phyloP scores from a whole-genome alignment of 2,329 filamentous ascomycete species.

The Apiospora malaysiana region DNA sequence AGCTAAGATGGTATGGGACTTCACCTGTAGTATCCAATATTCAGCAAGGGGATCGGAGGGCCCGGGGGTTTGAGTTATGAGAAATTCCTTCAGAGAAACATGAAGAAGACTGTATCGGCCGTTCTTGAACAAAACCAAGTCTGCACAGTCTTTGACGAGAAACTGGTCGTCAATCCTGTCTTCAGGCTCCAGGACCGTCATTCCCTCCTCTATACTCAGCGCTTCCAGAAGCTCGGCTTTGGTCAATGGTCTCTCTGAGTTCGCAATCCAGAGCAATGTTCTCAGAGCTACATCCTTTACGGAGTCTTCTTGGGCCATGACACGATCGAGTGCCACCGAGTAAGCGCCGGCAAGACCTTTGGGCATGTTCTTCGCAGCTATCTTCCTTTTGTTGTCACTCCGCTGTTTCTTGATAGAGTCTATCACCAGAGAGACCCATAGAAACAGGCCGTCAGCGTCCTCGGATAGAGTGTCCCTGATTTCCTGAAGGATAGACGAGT shows the following conservation, averaged over 20 bases:
- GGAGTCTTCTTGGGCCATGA: constrained; percentile 13
- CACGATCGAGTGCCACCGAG: background rate
- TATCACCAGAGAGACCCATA: background rate
- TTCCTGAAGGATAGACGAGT: background rate
- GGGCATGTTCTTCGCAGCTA: background rate
- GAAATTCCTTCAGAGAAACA: background rate
- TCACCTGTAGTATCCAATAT: background rate
- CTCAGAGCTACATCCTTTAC: background rate
- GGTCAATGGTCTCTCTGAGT: background rate
- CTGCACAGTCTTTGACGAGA: background rate
- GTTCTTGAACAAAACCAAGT: background rate
- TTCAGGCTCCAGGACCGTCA: background rate
- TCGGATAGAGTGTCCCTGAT: background rate
- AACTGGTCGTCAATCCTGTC: background rate
- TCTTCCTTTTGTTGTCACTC: background rate
- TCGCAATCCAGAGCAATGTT: background rate
- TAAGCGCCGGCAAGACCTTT: background rate
- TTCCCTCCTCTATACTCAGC: background rate
- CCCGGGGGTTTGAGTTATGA: background rate
- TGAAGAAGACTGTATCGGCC: background rate
- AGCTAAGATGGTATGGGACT: background rate
- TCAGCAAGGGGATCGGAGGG: background rate
- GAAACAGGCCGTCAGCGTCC: constrained; percentile 3
- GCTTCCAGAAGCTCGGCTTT: background rate
- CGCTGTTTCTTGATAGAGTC: background rate